Conservation (phyloP, 1,139 yeast genomes). For the Blastobotrys malaysiensis region DNA sequence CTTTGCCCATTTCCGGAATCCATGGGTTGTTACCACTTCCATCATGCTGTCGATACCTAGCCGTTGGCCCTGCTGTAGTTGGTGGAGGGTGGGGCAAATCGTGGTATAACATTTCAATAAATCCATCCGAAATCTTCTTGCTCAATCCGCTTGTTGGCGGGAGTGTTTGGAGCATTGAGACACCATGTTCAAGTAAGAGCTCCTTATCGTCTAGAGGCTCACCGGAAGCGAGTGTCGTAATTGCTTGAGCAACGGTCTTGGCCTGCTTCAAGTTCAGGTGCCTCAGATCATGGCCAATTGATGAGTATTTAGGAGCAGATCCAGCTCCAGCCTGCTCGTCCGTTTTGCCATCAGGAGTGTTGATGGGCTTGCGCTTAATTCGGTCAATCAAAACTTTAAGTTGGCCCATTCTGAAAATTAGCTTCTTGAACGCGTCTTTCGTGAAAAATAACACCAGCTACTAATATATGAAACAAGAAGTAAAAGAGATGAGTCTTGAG, state of each 20-base stretch:
- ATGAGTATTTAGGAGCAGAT: not conserved
- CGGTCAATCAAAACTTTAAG: conserved; percentile 2
- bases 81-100: conserved; percentile 11
- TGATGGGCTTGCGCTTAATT: conserved; percentile 3
- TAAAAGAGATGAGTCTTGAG: too few relatives aligned
- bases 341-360: conserved; percentile 8
- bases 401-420: not conserved
- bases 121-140: conserved; percentile 5
- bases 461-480: too few relatives aligned
- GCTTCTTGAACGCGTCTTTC: too few relatives aligned
- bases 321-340: conserved; percentile 8
- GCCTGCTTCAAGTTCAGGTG: conserved; percentile 4
- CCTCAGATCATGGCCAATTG: conserved; percentile 4
- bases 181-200: conserved; percentile 5
- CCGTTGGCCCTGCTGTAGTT: conserved; percentile 8
- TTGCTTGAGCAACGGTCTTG: conserved; percentile 4
- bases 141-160: conserved; percentile 7
- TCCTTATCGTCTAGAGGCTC: conserved; percentile 8
- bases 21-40: conserved; percentile 10
- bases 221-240: conserved; percentile 7
- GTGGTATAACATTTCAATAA: conserved; percentile 9
- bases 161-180: conserved; percentile 6
- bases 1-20: conserved; percentile 10
- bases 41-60: conserved; percentile 7
- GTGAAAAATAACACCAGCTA: too few relatives aligned